These are phyloP conservation scores for Trametes sp. DNA, from an alignment of 1,284 basidiomycete species.

Conservation along the genomic window DNA sequence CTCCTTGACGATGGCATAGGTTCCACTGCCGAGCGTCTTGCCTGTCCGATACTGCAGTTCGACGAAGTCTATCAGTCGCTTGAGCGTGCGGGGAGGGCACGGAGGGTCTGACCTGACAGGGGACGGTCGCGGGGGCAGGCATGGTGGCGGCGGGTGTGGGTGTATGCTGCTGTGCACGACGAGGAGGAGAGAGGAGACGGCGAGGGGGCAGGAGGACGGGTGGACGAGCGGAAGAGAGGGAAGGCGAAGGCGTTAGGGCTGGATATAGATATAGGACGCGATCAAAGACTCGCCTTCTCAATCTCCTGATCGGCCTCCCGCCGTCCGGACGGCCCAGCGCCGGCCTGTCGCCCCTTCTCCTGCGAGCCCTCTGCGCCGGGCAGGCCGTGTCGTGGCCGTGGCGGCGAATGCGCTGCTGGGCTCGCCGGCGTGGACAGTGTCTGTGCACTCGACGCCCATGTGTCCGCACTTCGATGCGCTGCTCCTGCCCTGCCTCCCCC, in stretches of 20 bases:
- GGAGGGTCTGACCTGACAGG: constrained; percentile 60
- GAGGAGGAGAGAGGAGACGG: constrained; percentile 4
- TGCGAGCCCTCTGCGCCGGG: constrained; percentile 3
- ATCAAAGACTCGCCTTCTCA: constrained; percentile 26
- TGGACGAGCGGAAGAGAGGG: constrained; percentile 7
- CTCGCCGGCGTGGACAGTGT: constrained; percentile 2
- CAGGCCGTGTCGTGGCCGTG: constrained; percentile 6
- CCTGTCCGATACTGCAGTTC: constrained; percentile 86
- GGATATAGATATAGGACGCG: constrained; percentile 24
- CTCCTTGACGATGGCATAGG: constrained; percentile 93
- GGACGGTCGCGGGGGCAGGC: constrained; percentile 55
- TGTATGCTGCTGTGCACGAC: constrained; percentile 4
- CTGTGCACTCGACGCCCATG: constrained; percentile 4
- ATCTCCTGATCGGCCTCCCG: constrained; percentile 14
- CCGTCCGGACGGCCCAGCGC: constrained; percentile 16
- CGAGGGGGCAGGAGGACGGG: constrained; percentile 10
- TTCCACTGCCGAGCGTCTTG: constrained; percentile 90
- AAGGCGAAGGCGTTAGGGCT: constrained; percentile 20
- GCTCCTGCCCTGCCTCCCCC: neutral
- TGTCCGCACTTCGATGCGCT: constrained; percentile 1
- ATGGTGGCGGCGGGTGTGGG: constrained; percentile 11
- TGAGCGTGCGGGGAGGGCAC: neutral
- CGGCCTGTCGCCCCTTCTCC: neutral
- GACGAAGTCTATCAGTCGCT: constrained; percentile 25
- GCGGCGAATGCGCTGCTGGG: constrained; percentile 6